These are phyloP conservation scores for Sclerotinia borealis DNA, from an alignment of 2,329 filamentous ascomycete genomes.

Conservation along the genomic window DNA sequence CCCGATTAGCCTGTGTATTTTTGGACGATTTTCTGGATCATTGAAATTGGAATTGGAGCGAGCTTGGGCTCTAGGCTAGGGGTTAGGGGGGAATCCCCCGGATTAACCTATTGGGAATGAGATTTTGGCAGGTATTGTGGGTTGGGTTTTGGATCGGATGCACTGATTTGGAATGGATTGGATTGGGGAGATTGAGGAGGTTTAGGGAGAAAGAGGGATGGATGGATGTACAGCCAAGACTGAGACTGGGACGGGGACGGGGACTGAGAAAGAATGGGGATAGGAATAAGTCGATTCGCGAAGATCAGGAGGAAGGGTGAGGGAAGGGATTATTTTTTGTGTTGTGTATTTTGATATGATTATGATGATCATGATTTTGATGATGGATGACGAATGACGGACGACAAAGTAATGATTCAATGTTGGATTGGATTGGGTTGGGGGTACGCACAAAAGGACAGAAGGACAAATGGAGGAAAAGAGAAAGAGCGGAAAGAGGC, in stretches of 20 bases:
- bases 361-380: constrained; percentile 6
- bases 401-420: not conserved
- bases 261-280: not conserved
- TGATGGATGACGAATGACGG: constrained; percentile 5
- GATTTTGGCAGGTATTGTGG: not conserved
- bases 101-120: not conserved
- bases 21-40: constrained; percentile 29
- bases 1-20: constrained; percentile 29
- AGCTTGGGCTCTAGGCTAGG: not conserved
- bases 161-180: not conserved
- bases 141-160: constrained; percentile 6
- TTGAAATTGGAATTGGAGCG: constrained; percentile 16
- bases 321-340: not conserved
- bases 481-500: not conserved
- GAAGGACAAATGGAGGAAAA: not conserved
- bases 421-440: not conserved
- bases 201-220: not conserved
- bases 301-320: not conserved
- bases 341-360: constrained; percentile 3
- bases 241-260: no score
- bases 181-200: not conserved
- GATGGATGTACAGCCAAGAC: no score
- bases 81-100: not conserved
- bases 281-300: not conserved
- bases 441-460: not conserved